Evolutionary conservation across 2,329 filamentous ascomycete genomes (phyloP), one percentile per base, ranked within the genome.

Genomic region (Calonectria pseudoreteaudii): DNA sequence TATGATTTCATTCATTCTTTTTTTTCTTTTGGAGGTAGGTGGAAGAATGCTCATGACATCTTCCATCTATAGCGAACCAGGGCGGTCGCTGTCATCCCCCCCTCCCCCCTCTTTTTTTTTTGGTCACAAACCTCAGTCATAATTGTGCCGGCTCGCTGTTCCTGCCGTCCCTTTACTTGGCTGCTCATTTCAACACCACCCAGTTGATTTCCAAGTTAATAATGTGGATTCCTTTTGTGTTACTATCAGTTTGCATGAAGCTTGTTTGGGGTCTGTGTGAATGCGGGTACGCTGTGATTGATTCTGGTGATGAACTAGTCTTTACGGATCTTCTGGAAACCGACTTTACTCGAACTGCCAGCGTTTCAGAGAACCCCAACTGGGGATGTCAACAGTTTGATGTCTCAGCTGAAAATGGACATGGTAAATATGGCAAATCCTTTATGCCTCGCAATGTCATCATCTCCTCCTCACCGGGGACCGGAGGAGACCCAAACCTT

Each of bases 271-370:
- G 89, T 7, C 86, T 88, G 74, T 96, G 94, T 85, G 90, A 94
- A 79, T 96, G 94, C 81, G 94, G 94, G 66, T 96, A 95, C 82
- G 89, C 89, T 4, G 83, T 92, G 56, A 34, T 70, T 49, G 87
- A 86, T n/a, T 80, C 84, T 58, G 83, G 85, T 34, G 76, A 81
- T 5, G 79, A 83, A 60, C 84, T 87, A 50, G 80, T 93, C 67
- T 95, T 94, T 82, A 94, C 93, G 3, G 91, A 95, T 73, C 81
- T 92, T 14, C 83, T 94, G 66, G 94, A 95, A 81, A 93, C 93
- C 26, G 92, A 96, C 84, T 96, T 96, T 80, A 85, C 91, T 4
- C 90, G 90, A 73, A 80, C 90, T 47, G 78, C 84, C 13, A 82
- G 89, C 70, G 84, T 91, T 60, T 84, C 86, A 20, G 79, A 85